Evolutionary conservation across 2,329 filamentous ascomycete species (phyloP), one percentile per base, ranked within the genome.

Genomic region (Sclerotinia glacialis): DNA sequence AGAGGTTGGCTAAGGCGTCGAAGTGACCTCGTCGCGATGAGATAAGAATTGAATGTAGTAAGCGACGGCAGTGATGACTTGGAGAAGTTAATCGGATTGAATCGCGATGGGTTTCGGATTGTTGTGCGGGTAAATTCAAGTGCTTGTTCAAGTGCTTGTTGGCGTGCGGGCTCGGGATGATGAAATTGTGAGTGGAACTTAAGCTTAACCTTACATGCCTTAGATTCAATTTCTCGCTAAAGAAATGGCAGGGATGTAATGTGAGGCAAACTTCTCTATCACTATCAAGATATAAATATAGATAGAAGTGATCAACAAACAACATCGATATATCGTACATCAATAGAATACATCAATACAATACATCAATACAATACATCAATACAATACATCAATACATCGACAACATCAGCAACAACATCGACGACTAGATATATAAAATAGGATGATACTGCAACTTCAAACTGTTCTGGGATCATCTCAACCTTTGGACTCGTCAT

Each of bases 181-280:
- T 65, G 63, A 65, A 65, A 60, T 65, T 60, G 47, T 65, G 18
- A 60, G 63, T 65, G 63, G 63, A 65, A 60, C 63, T 59, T 18
- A 23, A 37, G 47, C 21, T 59, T 18, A 23, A 37, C 47, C 21
- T 60, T 40, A 42, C 46, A 65, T 54, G 44, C 63, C 63, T 52
- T 59, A 60, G 34, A 52, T 60, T 52, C 21, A 23, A 60, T 12
- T 31, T 52, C 54, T 65, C 63, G 63, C 63, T 52, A 60, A 65
- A 60, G 26, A 34, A 21, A 5, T 42, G 47, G 18, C 53, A 59
- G 14, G 16, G n/a, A n/a, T n/a, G n/a, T 54, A 46, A 40, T 47
- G 47, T 42, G 37, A 56, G 50, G 50, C 40, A 56, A 26, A n/a
- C 40, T 64, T 1, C 8, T 11, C 6, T 1, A 8, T 8, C 37